Base-by-base conservation (phyloP, 176 grass and related monocot genomes). In the Oryza glumipatula region DNA sequence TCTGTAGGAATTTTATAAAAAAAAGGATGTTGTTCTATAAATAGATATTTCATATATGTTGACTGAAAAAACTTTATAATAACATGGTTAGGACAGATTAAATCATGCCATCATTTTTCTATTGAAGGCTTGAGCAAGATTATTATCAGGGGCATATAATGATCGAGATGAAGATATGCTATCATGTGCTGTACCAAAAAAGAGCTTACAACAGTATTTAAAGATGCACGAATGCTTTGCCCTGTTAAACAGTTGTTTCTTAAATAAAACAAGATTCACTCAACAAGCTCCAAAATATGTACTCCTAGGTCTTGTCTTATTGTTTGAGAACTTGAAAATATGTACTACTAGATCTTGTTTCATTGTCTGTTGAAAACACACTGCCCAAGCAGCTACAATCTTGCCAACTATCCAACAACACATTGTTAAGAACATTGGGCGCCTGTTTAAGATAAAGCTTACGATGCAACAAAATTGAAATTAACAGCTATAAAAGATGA, bases 401-500 rank as follows among this genome's bases (percentile, higher is more conserved):
- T 16, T 52, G 15, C 12, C 13, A 52, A 16, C 49, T 56, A 56
- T 19, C 56, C 65, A 68, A 74, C 78, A 64, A 28, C 11, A 63
- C 14, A 33, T 22, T 38, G 80, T 43, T 45, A 52, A 36, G 33
- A 67, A 3, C 23, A 7, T 83, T 86, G 24, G 47, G 22, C 44
- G 65, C 44, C 6, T 24, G 32, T 32, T 41, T 22, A 72, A 77
- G 6, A 78, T 66, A 44, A 39, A 56, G 45, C 35, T 41, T 46
- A 79, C 28, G 13, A 22, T 10, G 8, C 24, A 49, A 85, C 22
- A 32, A 80, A 64, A 86, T 26, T 67, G 28, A 73, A 67, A 21
- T 6, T 32, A 86, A 38, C 7, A 58, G 23, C 23, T 32, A 71
- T 32, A 71, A 70, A 16, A 60, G n/a, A 12, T 11, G 60, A 8